These are phyloP conservation scores for Climacium dendroides DNA, from an alignment of 225 moss, liverwort and hornwort genomes.

Conservation along the genomic window DNA sequence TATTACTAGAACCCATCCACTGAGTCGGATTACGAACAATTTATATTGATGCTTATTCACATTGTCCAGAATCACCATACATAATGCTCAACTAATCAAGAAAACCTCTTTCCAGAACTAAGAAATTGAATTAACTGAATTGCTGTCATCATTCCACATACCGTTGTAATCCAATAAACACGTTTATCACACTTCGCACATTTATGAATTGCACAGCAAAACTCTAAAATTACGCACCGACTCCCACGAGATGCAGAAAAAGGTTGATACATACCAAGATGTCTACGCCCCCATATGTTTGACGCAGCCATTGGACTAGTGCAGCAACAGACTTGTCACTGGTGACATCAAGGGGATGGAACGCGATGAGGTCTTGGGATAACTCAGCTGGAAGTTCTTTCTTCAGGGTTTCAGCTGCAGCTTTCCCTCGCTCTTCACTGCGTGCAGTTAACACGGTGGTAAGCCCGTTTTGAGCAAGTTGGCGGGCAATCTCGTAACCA, in stretches of 20 bases:
- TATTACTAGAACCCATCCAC: background rate
- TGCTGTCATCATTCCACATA: background rate
- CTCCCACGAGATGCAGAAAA: background rate
- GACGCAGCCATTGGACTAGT: constrained; percentile 4
- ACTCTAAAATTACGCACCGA: background rate
- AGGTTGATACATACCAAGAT: background rate
- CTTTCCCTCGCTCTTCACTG: background rate
- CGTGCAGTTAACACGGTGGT: background rate
- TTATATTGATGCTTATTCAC: no score
- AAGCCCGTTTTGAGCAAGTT: background rate
- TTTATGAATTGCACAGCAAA: background rate
- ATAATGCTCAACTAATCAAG: background rate
- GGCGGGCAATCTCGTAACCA: constrained; percentile 6
- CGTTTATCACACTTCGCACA: background rate
- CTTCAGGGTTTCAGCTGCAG: background rate
- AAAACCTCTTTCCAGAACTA: background rate
- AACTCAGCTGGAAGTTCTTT: background rate
- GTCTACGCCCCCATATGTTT: constrained; percentile 6
- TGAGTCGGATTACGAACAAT: no score
- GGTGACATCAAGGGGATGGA: background rate
- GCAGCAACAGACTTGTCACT: background rate
- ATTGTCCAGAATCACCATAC: background rate
- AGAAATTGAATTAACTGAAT: background rate
- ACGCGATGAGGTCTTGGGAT: background rate
- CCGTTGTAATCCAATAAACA: background rate